A percentile compares a stretch with the other conserved stretches of the same genome.
Evolutionary conservation across 1,284 basidiomycete genomes (phyloP).

Genomic region (Phaffia rhodozyma): DNA sequence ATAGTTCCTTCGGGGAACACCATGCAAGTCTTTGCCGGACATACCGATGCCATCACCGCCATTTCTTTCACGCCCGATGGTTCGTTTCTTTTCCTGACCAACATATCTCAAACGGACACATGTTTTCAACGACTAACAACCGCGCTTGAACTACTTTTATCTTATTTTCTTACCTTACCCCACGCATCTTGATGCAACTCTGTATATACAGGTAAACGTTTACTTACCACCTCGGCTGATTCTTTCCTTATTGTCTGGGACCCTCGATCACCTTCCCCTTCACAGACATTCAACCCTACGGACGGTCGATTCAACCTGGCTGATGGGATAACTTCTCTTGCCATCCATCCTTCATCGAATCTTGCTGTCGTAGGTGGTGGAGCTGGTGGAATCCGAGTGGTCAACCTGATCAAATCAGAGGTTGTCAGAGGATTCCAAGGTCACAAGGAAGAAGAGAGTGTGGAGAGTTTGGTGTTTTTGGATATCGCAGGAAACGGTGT

Average conservation of each 20-base stretch:
- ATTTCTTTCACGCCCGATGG: conserved; percentile 89
- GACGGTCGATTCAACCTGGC: conserved; percentile 67
- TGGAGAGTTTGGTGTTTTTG: conserved; percentile 79
- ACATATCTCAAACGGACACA: neutral
- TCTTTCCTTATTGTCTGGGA: conserved; percentile 86
- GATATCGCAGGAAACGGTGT: conserved; percentile 59
- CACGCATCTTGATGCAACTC: neutral
- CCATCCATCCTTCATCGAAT: conserved; percentile 69
- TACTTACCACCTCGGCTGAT: conserved; percentile 76
- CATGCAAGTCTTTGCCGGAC: conserved; percentile 92
- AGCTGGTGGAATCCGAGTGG: conserved; percentile 66
- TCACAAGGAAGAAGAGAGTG: conserved; percentile 75
- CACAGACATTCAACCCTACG: conserved; percentile 63
- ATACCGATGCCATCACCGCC: conserved; percentile 70
- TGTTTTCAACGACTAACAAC: neutral
- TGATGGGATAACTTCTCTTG: conserved; percentile 71
- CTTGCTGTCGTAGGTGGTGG: conserved; percentile 80
- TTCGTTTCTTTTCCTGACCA: conserved; percentile 25
- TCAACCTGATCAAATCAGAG: conserved; percentile 76
- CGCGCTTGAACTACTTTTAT: neutral
- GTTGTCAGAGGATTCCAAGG: conserved; percentile 68
- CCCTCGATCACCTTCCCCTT: conserved; percentile 59
- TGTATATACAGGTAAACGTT: conserved; percentile 55
- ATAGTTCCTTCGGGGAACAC: conserved; percentile 82
- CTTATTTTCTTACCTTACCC: neutral